Base-by-base conservation (phyloP, 352 stramenopile species). In the Phytophthora cryptogea region DNA sequence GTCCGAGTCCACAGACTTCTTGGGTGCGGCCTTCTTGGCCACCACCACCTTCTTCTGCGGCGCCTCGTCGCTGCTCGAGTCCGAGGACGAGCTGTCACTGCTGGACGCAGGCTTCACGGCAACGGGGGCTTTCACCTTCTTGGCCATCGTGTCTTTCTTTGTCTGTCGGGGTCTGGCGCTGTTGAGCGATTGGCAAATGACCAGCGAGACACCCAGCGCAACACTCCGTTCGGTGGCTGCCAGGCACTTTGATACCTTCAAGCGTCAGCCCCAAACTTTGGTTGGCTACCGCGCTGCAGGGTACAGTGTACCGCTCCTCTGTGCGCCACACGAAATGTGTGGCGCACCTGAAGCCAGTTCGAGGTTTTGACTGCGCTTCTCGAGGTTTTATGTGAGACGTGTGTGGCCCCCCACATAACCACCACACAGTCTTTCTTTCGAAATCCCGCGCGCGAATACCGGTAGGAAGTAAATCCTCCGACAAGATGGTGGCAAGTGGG, bases 1-100 rank as follows among this genome's bases (percentile, higher is more conserved):
- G 50, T 71, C 50, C 40, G 65, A 74, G 26, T 66, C 67, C 39
- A 70, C 66, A n/a, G 66, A 44, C 65, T 84, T 84, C 54, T 79
- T 79, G 26, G 51, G 51, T 4, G 57, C 54, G 3, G 16, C 67
- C 68, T 91, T 92, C 75, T 92, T 93, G 36, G 71, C 59, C 3
- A 62, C 61, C 16, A 76, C 63, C 14, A 72, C 63, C 64, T 84
- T 72, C 64, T 88, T 84, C 40, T 72, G 62, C 43, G 72, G 73
- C 17, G 79, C 75, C 49, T 85, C 77, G 35, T 83, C 76, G 31
- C 68, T 80, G 56, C 72, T 84, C 31, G 74, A 86, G 68, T 83
- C 75, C 28, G 77, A 83, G 26, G 72, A 87, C 14, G 56, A 63
- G 63, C 68, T 76, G 68, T 68, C 68, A 59, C 67, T 80, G 65